Evolutionary conservation across 2,329 filamentous ascomycete genomes (phyloP), one percentile per base, ranked within the genome.

Genomic region (Westerdykella ornata): DNA sequence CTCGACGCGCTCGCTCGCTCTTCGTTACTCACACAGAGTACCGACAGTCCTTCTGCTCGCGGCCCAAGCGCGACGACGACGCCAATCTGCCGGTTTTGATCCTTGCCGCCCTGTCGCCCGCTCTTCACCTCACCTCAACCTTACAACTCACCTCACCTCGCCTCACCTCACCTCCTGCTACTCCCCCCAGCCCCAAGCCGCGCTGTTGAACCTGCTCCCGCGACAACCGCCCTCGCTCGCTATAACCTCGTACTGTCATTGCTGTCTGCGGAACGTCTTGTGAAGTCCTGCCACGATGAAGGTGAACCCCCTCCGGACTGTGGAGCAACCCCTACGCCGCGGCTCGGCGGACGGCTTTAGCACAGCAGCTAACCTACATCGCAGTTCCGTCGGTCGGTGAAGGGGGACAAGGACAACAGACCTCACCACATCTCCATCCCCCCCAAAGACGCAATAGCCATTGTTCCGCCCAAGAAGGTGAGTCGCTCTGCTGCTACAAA

Each of bases 391-490:
- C 79, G 87, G 70, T 94, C 88, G 48, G 84, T 94, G 70, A 94
- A 94, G 72, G 84, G 85, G 67, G 87, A 94, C 54, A 94, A 88
- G 74, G 81, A 78, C 53, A 78, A 80, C 51, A 80, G 82, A 64
- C 79, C 80, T 51, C 76, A 80, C 51, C 84, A 86, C 62, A 76
- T 86, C 53, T 83, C 84, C 43, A 85, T 94, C 53, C 81, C 83
- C 13, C 83, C 85, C 49, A 95, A 95, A 67, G 84, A 88, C 42
- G 85, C 87, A 31, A 79, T 90, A 51, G 88, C 88, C 39, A 94
- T 95, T 60, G 79, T 92, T 18, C 88, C 89, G 39, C 89, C 89
- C 1, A 95, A 94, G 70, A 95, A 94, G 82, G 88, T 94, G 51
- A 48, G 61, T 61, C 31, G 44, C 41, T 22, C 16, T 35, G 43